Percentiles rank a stretch among this genome's conserved stretches.
These are phyloP conservation scores for Globisporangium megalacanthum DNA, from an alignment of 352 stramenopile genomes.

Conservation along the genomic window DNA sequence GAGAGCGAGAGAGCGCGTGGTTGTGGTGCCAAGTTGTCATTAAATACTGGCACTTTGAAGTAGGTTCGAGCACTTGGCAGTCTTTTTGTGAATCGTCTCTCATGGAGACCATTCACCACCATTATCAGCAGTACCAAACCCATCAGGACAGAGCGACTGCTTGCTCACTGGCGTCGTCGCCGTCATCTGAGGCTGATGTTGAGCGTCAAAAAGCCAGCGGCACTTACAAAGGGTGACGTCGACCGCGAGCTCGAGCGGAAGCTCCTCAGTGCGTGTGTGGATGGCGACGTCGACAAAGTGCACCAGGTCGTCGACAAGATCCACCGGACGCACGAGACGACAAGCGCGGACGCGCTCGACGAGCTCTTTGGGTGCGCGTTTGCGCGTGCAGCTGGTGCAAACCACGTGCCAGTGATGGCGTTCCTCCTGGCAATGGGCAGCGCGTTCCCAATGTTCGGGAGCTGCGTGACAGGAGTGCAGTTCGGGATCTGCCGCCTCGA, in stretches of 20 bases:
- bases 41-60: background rate
- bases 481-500: constrained; percentile 31
- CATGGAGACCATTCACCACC: background rate
- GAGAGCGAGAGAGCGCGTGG: too few relatives aligned
- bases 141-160: background rate
- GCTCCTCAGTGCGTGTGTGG: constrained; percentile 1
- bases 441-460: constrained; percentile 4
- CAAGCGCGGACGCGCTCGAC: constrained; percentile 4
- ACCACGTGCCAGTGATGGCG: constrained; percentile 11
- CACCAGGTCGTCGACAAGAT: constrained; percentile 3
- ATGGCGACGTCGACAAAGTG: constrained; percentile 10
- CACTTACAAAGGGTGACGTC: background rate
- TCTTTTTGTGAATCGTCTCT: too few relatives aligned
- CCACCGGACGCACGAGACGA: background rate
- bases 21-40: background rate
- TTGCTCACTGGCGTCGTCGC: background rate
- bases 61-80: background rate
- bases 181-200: background rate
- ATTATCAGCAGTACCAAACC: too few relatives aligned
- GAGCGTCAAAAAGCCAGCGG: background rate
- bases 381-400: constrained; percentile 8
- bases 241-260: constrained; percentile 5
- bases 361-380: constrained; percentile 20
- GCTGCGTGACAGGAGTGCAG: constrained; percentile 5
- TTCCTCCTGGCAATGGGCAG: constrained; percentile 3